phyloP scores from a whole-genome alignment of 2,329 filamentous ascomycete genomes.

The Epichloe elymi region DNA sequence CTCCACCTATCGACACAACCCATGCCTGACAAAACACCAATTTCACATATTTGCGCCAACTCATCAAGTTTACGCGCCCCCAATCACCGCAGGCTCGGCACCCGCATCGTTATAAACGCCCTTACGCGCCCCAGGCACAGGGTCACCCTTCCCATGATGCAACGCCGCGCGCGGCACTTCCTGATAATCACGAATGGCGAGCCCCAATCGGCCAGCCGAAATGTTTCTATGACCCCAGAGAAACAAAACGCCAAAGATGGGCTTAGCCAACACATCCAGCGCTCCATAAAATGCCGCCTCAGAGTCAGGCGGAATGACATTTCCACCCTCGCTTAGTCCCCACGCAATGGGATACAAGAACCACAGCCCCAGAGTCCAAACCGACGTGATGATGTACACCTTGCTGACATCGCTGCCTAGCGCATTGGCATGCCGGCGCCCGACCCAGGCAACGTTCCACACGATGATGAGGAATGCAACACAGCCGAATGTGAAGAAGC shows the following conservation, averaged over 20 bases:
- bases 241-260: constrained; percentile 46
- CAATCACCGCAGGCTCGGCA: neutral
- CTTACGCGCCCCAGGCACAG: neutral
- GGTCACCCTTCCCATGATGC: neutral
- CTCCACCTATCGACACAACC: no score
- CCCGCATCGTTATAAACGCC: neutral
- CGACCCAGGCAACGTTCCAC: constrained; percentile 22
- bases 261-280: constrained; percentile 52
- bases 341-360: constrained; percentile 44
- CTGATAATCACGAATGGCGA: constrained; percentile 22
- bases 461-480: constrained; percentile 22
- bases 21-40: no score
- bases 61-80: neutral
- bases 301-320: constrained; percentile 43
- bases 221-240: constrained; percentile 52
- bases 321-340: constrained; percentile 38
- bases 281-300: constrained; percentile 58
- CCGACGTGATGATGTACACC: constrained; percentile 27
- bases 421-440: constrained; percentile 34
- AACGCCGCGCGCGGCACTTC: constrained; percentile 16
- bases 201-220: constrained; percentile 40
- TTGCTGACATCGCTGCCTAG: constrained; percentile 40
- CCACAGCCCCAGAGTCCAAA: constrained; percentile 25
- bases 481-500: constrained; percentile 39
- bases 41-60: no score